phyloP scores from a whole-genome alignment of 768 basidiomycete species.

The Suillus weaverae region DNA sequence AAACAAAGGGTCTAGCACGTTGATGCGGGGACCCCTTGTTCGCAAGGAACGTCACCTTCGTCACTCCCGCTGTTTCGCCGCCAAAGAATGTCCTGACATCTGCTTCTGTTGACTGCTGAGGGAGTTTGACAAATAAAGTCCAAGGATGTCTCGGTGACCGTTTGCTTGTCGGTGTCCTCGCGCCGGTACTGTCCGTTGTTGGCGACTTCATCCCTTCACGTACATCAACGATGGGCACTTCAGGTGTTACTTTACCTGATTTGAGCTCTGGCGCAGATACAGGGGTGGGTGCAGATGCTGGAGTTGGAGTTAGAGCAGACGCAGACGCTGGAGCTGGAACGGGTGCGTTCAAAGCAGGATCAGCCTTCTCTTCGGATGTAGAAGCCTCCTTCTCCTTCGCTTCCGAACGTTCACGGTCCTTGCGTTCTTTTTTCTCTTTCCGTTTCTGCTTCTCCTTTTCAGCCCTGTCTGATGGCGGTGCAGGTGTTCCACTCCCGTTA shows the following conservation, averaged over 20 bases:
- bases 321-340: neutral
- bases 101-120: constrained; percentile 50
- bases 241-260: constrained; percentile 43
- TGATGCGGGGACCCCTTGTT: constrained; percentile 35
- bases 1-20: constrained; percentile 63
- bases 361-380: constrained; percentile 31
- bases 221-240: constrained; percentile 28
- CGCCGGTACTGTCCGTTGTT: constrained; percentile 57
- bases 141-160: constrained; percentile 71
- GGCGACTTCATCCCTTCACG: constrained; percentile 51
- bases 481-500: constrained; percentile 32
- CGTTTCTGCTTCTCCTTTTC: constrained; percentile 60
- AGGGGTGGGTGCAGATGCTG: neutral
- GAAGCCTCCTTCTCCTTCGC: constrained; percentile 36
- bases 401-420: constrained; percentile 51
- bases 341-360: constrained; percentile 25
- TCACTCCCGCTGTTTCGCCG: constrained; percentile 68
- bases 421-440: constrained; percentile 65
- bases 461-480: constrained; percentile 43
- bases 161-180: constrained; percentile 69
- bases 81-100: constrained; percentile 79
- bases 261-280: constrained; percentile 21
- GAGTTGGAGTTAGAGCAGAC: neutral
- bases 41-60: constrained; percentile 51
- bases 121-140: constrained; percentile 82